Percentiles rank a stretch among this genome's conserved stretches.
Conservation (phyloP, 129 eudicot species). For the Flaveria trinervia region DNA sequence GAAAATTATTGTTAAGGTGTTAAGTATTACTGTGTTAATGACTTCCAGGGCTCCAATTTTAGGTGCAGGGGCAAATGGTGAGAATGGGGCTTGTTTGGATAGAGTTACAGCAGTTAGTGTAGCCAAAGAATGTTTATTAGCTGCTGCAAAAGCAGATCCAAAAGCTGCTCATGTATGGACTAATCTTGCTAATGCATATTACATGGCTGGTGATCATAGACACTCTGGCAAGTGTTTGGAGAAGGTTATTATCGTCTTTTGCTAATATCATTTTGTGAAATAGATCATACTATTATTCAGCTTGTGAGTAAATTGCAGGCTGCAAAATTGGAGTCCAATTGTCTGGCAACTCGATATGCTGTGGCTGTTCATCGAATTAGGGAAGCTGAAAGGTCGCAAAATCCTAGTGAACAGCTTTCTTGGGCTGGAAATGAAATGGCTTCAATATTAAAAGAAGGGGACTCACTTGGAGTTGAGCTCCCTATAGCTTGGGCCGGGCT, state of each 20-base stretch:
- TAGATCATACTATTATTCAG: conserved; percentile 11
- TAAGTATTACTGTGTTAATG: not conserved
- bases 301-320: conserved; percentile 47
- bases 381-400: conserved; percentile 94
- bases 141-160: conserved; percentile 79
- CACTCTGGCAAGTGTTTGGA: conserved; percentile 90
- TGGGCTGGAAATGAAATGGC: conserved; percentile 99
- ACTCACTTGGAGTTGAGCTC: conserved; percentile 62
- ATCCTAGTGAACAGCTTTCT: conserved; percentile 87
- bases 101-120: conserved; percentile 58
- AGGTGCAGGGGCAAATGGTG: conserved; percentile 89
- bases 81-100: conserved; percentile 62
- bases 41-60: conserved; percentile 17
- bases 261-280: conserved; percentile 9
- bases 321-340: conserved; percentile 93
- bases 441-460: conserved; percentile 85
- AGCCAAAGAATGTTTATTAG: conserved; percentile 90
- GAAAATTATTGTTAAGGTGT: not conserved
- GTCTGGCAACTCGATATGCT: conserved; percentile 88
- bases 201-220: conserved; percentile 71
- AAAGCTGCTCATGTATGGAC: conserved; percentile 86
- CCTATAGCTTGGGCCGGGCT: conserved; percentile 96
- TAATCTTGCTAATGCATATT: conserved; percentile 87
- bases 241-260: conserved; percentile 51
- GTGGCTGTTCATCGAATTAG: conserved; percentile 88